Base-by-base conservation (phyloP, 2,329 filamentous ascomycete genomes). In the Diatrype stigma region DNA sequence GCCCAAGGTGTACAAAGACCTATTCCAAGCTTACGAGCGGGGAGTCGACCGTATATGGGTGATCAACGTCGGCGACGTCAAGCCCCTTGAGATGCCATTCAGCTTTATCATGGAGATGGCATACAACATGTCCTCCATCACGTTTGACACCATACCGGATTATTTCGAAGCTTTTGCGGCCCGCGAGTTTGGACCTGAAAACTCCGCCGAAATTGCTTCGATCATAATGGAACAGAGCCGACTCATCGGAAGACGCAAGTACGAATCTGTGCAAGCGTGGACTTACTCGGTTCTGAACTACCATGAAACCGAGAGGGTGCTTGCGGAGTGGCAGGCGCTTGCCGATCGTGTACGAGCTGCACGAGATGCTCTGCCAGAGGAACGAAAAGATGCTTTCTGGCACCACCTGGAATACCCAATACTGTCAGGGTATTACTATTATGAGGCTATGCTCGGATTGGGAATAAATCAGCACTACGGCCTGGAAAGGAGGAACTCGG, bases 31-130 rank as follows among this genome's bases (percentile, higher is more conserved):
- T 2, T 79, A 84, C 50, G 73, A 80, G 21, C 75, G 81, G 37
- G 71, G 80, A 2, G 83, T 81, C 3, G 73, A 79, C 55, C 72
- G 78, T 17, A 82, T 87, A 54, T 87, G 83, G 84, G 76, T 86
- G 42, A 81, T 85, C 57, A 87, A 87, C 55, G 80, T 86, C 19
- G 84, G 82, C 38, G 84, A 87, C 60, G 73, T 87, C 54, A 87
- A 86, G 67, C 80, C 80, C 1, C 71, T 83, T 3, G 73, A 45
- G 49, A 54, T 59, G 47, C 58, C 58, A 8, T 56, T 60, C 42
- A 54, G 52, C 7, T 55, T 60, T 42, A 52, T 54, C 46, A 60
- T 60, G 57, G 52, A 55, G 34, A 53, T 84, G 34, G 81, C 81
- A 0, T 85, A 82, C 67, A 73, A 85, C 49, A 73, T 81, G 17